phyloP scores from a whole-genome alignment of 352 stramenopile genomes.

The Globisporangium cylindrosporum region DNA sequence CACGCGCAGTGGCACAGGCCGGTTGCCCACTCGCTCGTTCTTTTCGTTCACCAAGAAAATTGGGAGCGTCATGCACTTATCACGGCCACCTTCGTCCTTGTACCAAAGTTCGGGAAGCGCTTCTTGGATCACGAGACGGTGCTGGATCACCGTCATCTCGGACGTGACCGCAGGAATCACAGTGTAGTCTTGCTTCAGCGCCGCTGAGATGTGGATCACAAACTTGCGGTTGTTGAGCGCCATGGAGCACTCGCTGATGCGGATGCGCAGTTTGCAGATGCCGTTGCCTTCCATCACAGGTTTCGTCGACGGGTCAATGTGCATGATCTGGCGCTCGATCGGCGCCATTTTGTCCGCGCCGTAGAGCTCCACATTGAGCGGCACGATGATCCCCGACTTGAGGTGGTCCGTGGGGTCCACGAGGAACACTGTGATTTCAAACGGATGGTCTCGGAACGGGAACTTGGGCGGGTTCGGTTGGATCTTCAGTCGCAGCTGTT shows the following conservation, averaged over 20 bases:
- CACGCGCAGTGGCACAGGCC: conserved; percentile 70
- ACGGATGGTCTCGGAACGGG: conserved; percentile 81
- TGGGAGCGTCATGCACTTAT: conserved; percentile 84
- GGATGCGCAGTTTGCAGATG: conserved; percentile 79
- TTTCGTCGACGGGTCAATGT: conserved; percentile 77
- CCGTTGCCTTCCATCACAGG: conserved; percentile 79
- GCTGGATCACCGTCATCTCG: conserved; percentile 85
- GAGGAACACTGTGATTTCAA: conserved; percentile 86
- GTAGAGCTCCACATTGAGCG: conserved; percentile 81
- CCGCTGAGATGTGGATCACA: conserved; percentile 71
- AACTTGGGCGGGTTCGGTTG: conserved; percentile 83
- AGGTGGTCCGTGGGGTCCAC: conserved; percentile 79
- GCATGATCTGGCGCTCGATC: conserved; percentile 75
- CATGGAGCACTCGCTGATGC: conserved; percentile 84
- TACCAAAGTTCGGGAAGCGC: conserved; percentile 84
- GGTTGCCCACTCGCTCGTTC: conserved; percentile 71
- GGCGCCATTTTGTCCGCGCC: conserved; percentile 80
- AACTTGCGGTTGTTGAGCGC: conserved; percentile 86
- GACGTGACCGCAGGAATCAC: conserved; percentile 64
- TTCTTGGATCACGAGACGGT: conserved; percentile 81
- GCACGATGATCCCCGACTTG: conserved; percentile 74
- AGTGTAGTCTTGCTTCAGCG: conserved; percentile 56
- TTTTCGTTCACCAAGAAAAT: conserved; percentile 81
- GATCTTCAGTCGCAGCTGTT: conserved; percentile 76
- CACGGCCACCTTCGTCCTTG: conserved; percentile 80